Evolutionary conservation across 306 rosid species (phyloP).

Genomic region (Cucumis melo): DNA sequence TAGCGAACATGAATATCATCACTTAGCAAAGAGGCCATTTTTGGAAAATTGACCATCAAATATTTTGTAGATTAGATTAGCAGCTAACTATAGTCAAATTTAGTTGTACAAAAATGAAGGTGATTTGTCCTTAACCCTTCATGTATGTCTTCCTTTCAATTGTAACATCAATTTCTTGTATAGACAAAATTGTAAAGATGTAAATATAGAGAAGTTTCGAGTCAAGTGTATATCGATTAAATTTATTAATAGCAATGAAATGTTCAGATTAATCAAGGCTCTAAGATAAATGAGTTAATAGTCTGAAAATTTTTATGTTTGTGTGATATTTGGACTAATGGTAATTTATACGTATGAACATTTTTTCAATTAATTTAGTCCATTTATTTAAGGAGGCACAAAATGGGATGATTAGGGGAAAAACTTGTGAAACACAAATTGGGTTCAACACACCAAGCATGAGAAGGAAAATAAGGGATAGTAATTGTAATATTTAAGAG

Average conservation of each 20-base stretch:
- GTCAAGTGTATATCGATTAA: not conserved
- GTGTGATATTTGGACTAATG: not conserved
- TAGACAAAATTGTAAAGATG: not conserved
- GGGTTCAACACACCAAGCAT: not conserved
- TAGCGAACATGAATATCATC: constrained; percentile 39
- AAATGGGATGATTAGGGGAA: no score
- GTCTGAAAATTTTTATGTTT: not conserved
- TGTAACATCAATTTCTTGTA: not conserved
- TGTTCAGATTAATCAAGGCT: not conserved
- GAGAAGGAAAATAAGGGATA: not conserved
- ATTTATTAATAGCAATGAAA: not conserved
- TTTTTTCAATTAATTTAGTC: no score
- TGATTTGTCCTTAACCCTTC: not conserved
- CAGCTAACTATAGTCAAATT: not conserved
- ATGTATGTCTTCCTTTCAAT: not conserved
- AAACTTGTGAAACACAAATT: not conserved
- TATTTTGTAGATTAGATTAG: not conserved
- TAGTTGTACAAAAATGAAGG: not conserved
- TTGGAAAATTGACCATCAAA: not conserved
- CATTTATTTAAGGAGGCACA: no score
- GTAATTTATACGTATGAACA: not conserved
- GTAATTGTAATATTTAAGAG: not conserved
- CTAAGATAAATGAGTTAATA: not conserved
- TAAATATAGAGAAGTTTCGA: not conserved
- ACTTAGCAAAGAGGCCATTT: not conserved